Base-by-base conservation (phyloP, 805 yeast species). In the Naumovozyma baii region DNA sequence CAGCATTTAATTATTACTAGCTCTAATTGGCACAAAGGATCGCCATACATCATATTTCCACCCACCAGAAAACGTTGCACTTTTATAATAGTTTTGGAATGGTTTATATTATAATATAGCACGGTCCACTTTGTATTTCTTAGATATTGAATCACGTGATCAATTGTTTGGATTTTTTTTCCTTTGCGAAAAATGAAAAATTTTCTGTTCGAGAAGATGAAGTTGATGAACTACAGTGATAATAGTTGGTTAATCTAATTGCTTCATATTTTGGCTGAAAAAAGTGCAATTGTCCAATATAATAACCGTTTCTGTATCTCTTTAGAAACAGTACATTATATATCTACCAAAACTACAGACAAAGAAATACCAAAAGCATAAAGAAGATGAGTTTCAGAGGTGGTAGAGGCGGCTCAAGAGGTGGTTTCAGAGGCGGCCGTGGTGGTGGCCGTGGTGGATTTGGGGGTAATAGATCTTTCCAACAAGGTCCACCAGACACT, bases 401-500 rank as follows among this genome's bases (percentile, higher is more conserved):
- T 39, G 47, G 45, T 28, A 29, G 39, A 28, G 67, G 66, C 36
- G 62, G 61, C 41, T 46, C 59, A 51, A 62, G 70, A 57, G 64
- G 62, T 31, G 56, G 55, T 39, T 45, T 58, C 31, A 62, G 64
- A 33, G 61, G 63, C 36, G 45, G 78, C 49, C 62, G 69, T 45
- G 64, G 73, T 41, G 62, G 64, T 37, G 44, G 47, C 35, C 51
- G 60, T 40, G 66, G 66, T 42, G 64, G 65, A 37, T 66, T 69
- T 46, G 83, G 83, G 48, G 76, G 83, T 62, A 74, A 83, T 51
- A 81, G 88, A 49, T 66, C 79, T 35, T 72, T 71, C 47, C 88
- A 80, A 55, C 86, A 80, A 67, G 98, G 98, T 39, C 98, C 98
- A 32, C 98, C 98, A 58, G 98, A 90, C 51, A 69, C 78, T 41